Base-by-base conservation (phyloP, 305 asterid genomes). In the Salvia sclarea region DNA sequence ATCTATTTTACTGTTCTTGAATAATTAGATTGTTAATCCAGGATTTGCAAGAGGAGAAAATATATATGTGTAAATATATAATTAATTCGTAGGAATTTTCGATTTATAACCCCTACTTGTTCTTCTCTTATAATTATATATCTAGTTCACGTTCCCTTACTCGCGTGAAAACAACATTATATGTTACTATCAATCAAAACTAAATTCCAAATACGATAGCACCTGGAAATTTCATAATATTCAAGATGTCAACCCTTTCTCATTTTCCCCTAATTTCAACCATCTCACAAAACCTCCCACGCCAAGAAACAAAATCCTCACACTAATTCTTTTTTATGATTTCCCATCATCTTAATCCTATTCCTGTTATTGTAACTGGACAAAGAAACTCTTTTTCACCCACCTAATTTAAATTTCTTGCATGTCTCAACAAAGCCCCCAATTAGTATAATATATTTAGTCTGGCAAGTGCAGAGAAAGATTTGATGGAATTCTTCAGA, bases 401-500 rank as follows among this genome's bases (percentile, higher is more conserved):
- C 50, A 52, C 45, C 67, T 4, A 52, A 22, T 24, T 43, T 25
- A 13, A 66, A 35, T 8, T 38, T 45, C 35, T 43, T 43, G 41
- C 50, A 59, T 65, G 48, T 2, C 50, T 33, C 31, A 43, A 17
- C 53, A 7, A 54, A 25, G 47, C 30, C 71, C 1, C 21, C 44
- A 11, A 40, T 44, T 4, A 21, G 18, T 37, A 53, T n/a, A 54
- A 3, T 3, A 18, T 8, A 52, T 9, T 44, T 43, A 18, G 11
- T 31, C 31, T 58, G 24, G 50, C 30, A 6, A 2, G 4, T 8
- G 6, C 18, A 25, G 33, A 6, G 21, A 49, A 47, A 31, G 3
- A 24, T 0, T 33, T 33, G 0, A 93, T 93, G 99, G 96, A 94
- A 11, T 80, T 87, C 64, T 94, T 94, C 80, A 74, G 40, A 37